Percentiles rank a stretch among this genome's conserved stretches.
Conservation (phyloP, 495 filamentous ascomycete species). For the Penicillium crystallinum region DNA sequence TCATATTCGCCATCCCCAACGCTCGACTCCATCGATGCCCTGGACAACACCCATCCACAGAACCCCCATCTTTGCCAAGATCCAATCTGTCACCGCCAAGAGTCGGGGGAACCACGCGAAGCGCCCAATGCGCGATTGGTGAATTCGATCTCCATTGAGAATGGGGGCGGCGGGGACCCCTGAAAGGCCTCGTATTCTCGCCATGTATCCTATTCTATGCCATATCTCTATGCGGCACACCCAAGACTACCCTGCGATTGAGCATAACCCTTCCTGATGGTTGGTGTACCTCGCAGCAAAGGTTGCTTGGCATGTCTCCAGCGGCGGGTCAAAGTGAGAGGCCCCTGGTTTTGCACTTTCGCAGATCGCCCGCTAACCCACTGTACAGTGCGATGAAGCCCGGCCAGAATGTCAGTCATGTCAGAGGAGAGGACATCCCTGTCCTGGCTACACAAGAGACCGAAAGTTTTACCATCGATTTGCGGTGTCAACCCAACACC, state of each 20-base stretch:
- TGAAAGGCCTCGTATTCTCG: slow-evolving; percentile 4
- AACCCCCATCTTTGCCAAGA: not conserved
- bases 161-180: not conserved
- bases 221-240: not conserved
- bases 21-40: too few relatives aligned
- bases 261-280: slow-evolving; percentile 22
- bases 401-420: slow-evolving; percentile 29
- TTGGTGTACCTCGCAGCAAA: slow-evolving; percentile 34
- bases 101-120: not conserved
- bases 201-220: not conserved
- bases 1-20: too few relatives aligned
- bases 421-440: slow-evolving; percentile 17
- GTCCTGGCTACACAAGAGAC: slow-evolving; percentile 28
- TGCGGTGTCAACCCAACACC: not conserved
- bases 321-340: slow-evolving; percentile 29
- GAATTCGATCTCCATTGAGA: not conserved
- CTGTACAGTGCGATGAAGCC: slow-evolving; percentile 27
- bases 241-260: not conserved
- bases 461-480: slow-evolving; percentile 18
- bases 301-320: slow-evolving; percentile 37
- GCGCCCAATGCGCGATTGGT: not conserved
- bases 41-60: not conserved
- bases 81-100: not conserved
- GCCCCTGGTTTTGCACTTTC: not conserved
- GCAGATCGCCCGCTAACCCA: not conserved